phyloP scores from a whole-genome alignment of 2,329 filamentous ascomycete species.

The Colletotrichum phormii region DNA sequence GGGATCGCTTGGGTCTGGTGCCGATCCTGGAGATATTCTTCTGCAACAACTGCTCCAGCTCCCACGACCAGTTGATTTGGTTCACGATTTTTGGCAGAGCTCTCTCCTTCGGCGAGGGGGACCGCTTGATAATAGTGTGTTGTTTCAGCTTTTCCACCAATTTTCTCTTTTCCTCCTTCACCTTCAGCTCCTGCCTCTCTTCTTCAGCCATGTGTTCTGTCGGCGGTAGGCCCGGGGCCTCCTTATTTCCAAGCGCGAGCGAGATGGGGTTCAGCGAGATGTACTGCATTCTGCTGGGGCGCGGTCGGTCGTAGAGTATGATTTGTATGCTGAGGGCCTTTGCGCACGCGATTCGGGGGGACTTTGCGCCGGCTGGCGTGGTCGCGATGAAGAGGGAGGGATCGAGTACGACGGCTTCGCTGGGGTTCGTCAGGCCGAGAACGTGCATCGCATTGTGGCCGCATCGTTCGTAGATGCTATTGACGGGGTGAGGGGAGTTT shows the following conservation, averaged over 20 bases:
- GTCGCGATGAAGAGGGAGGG: slow-evolving; percentile 76
- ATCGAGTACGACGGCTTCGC: slow-evolving; percentile 66
- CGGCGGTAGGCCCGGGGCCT: slow-evolving; percentile 45
- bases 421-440: slow-evolving; percentile 82
- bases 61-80: slow-evolving; percentile 96
- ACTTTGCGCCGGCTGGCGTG: slow-evolving; percentile 59
- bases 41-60: slow-evolving; percentile 86
- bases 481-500: slow-evolving; percentile 82
- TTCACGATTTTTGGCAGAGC: slow-evolving; percentile 85
- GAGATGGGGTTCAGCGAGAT: slow-evolving; percentile 91
- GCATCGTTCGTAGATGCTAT: slow-evolving; percentile 85
- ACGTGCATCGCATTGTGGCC: slow-evolving; percentile 87
- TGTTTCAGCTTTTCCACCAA: slow-evolving; percentile 88
- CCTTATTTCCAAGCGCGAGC: slow-evolving; percentile 83
- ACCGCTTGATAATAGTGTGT: slow-evolving; percentile 84
- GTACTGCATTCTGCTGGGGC: slow-evolving; percentile 93
- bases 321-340: slow-evolving; percentile 83
- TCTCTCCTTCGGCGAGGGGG: slow-evolving; percentile 83
- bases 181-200: slow-evolving; percentile 69
- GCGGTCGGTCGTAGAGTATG: slow-evolving; percentile 88
- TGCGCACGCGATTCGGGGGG: slow-evolving; percentile 81
- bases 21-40: slow-evolving; percentile 91
- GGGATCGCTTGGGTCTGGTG: slow-evolving; percentile 80
- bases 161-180: slow-evolving; percentile 70
- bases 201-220: slow-evolving; percentile 75